Evolutionary conservation across 805 yeast genomes (phyloP), one percentile per base, ranked within the genome.

Genomic region (Saccharomycopsis javanensis): DNA sequence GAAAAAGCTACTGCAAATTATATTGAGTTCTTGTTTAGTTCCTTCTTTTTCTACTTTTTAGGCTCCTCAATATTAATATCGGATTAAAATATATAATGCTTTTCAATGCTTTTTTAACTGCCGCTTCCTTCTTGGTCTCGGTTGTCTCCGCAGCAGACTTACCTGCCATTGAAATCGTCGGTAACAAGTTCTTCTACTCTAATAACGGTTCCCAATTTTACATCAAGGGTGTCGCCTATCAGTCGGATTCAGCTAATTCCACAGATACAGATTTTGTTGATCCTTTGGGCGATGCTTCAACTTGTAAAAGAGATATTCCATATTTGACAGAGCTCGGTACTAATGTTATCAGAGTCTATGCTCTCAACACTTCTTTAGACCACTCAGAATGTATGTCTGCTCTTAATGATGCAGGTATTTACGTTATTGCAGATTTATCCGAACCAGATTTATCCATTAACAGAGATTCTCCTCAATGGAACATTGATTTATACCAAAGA

Each of bases 361-460:
- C 96, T 42, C 79, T 92, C 55, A 85, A 91, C 71, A 83, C 92
- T 16, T 70, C 78, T 1, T 72, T 75, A 59, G 75, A 82, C 66
- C 98, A 92, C 72, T 85, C 81, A 66, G 79, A 70, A 23, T 90
- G 96, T 72, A 87, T 91, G 90, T 64, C 78, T 53, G 77, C 81
- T 11, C 79, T 88, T 57, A 78, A 78, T 58, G 87, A 86, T 27
- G 95, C 92, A 57, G 97, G 97, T 55, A 91, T 94, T 65, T 94
- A 94, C 68, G 88, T 92, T 31, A 73, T 94, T 66, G 84, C 96
- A 45, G 99, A 94, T 72, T 79, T 94, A 64, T 82, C 96, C 38
- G 90, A 91, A 67, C 97, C 98, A 3, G 80, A 80, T 51, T 66
- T 72, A 48, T 88, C 97, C 28, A 85, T 92, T 65, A 78, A 81